Evolutionary conservation across 805 yeast genomes (phyloP), one percentile per base, ranked within the genome.

Genomic region (Metschnikowia peoriensis): DNA sequence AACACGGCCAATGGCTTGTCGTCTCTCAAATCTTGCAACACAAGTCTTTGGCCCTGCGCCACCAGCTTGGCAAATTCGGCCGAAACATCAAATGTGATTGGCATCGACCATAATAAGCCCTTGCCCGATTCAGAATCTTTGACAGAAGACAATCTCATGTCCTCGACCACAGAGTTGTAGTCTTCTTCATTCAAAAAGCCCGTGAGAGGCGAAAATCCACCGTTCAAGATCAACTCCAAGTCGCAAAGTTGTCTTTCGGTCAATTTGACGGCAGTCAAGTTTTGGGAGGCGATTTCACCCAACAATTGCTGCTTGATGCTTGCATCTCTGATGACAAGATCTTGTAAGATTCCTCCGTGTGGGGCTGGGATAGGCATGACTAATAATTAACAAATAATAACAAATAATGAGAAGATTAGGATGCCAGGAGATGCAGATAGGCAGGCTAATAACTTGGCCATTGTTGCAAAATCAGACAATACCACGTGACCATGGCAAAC

Each of bases 211-310:
- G 97, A 90, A 69, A 92, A 92, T 6, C 97, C 97, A 70, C 98
- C 98, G 63, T 88, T 88, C 55, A 93, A 74, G 66, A 92, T 89
- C 70, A 93, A 78, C 74, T 92, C 98, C 65, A 93, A 75, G 70
- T 92, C 98, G 72, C 98, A 92, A 51, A 92, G 77, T 70, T 92
- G 97, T 68, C 98, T 86, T 57, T 84, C 93, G 35, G 96, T 85
- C 59, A 92, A 77, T 11, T 70, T 71, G 47, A 81, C 68, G n/a
- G 77, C 64, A 22, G 76, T 71, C 49, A 84, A 76, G 15, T 55
- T 54, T 16, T 63, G 51, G 12, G 71, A 54, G 34, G 76, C 72
- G 16, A 86, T 79, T 71, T 90, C 94, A 28, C 73, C 64, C 42
- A 86, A 63, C 41, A 92, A 77, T 48, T 78, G 74, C 6, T 66